These are phyloP conservation scores for Clarireedia monteithiana DNA, from an alignment of 2,329 filamentous ascomycete genomes.

Conservation along the genomic window DNA sequence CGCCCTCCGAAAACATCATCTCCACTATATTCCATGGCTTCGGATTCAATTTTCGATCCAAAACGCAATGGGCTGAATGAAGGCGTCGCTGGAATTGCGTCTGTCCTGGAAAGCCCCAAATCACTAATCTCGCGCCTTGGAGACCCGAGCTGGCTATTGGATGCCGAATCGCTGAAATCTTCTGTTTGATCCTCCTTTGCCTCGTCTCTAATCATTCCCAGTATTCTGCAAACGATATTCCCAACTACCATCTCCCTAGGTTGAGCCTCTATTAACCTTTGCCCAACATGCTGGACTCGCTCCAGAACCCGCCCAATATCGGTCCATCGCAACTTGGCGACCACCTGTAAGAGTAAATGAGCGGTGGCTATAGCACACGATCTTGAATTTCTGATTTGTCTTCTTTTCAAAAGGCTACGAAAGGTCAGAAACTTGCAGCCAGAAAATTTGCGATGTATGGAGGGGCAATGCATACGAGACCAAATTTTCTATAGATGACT, in stretches of 20 bases:
- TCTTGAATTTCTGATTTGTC: constrained; percentile 82
- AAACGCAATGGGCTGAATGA: constrained; percentile 24
- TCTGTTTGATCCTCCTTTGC: constrained; percentile 71
- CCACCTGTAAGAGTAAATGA: constrained; percentile 78
- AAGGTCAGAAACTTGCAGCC: neutral
- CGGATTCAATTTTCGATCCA: constrained; percentile 21
- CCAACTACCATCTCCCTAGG: constrained; percentile 87
- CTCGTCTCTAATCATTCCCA: constrained; percentile 88
- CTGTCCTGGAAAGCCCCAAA: constrained; percentile 8
- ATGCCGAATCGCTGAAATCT: constrained; percentile 30
- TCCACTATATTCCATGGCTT: constrained; percentile 15
- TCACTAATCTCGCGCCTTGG: constrained; percentile 20
- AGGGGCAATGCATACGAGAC: constrained; percentile 52
- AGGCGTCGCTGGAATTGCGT: constrained; percentile 11
- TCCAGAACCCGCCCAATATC: constrained; percentile 73
- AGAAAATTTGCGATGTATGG: neutral
- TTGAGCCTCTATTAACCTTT: constrained; percentile 68
- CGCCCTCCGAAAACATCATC: constrained; percentile 21
- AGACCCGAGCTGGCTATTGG: constrained; percentile 25
- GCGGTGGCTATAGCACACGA: constrained; percentile 88
- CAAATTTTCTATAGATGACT: constrained; percentile 75
- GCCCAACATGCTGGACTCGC: constrained; percentile 71
- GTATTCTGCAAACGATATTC: constrained; percentile 84
- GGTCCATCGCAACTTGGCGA: constrained; percentile 71
- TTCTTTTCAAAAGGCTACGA: constrained; percentile 68